These are phyloP conservation scores for Xerocomellus intermedius DNA, from an alignment of 768 basidiomycete genomes.

Conservation along the genomic window DNA sequence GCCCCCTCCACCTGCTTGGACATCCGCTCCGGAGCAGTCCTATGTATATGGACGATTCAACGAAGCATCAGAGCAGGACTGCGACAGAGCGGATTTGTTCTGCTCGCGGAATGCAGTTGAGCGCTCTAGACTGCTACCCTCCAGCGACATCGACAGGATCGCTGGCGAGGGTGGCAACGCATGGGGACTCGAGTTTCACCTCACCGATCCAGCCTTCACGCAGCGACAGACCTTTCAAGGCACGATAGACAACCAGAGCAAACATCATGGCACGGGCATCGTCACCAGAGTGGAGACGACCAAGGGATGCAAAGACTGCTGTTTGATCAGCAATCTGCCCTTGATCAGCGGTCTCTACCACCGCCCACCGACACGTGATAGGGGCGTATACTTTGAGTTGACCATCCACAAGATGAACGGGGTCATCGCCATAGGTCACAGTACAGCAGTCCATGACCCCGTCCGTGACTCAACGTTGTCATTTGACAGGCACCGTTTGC, in stretches of 20 bases:
- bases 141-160: slow-evolving; percentile 53
- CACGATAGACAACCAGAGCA: slow-evolving; percentile 36
- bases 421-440: slow-evolving; percentile 56
- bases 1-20: slow-evolving; percentile 41
- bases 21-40: slow-evolving; percentile 54
- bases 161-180: slow-evolving; percentile 43
- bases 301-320: slow-evolving; percentile 45
- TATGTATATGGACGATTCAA: slow-evolving; percentile 48
- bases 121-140: slow-evolving; percentile 48
- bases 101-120: slow-evolving; percentile 42
- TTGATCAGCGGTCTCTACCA: slow-evolving; percentile 61
- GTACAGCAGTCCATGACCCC: neutral
- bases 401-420: slow-evolving; percentile 55
- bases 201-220: slow-evolving; percentile 8
- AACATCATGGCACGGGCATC: slow-evolving; percentile 21
- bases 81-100: slow-evolving; percentile 48
- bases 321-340: slow-evolving; percentile 59
- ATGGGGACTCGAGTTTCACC: slow-evolving; percentile 51
- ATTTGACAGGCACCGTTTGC: slow-evolving; percentile 54
- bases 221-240: slow-evolving; percentile 40
- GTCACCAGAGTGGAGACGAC: slow-evolving; percentile 44
- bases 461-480: neutral
- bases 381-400: slow-evolving; percentile 65
- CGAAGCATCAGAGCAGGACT: slow-evolving; percentile 61
- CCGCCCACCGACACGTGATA: slow-evolving; percentile 40